phyloP scores from a whole-genome alignment of 2,329 filamentous ascomycete species.

The Penicillium glabrum region DNA sequence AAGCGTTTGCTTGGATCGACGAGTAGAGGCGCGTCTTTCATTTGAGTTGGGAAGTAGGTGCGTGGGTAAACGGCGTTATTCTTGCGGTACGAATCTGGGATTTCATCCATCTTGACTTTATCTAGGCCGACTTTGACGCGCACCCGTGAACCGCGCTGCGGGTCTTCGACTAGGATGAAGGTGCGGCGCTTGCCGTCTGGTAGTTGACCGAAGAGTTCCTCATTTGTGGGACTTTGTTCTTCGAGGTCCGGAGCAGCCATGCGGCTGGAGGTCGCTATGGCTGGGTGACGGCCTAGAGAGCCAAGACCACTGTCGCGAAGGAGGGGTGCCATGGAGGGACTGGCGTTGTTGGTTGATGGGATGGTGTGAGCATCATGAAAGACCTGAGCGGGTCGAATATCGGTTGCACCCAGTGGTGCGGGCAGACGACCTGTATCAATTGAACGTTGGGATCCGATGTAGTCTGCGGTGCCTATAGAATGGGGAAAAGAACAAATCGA shows the following conservation, averaged over 20 bases:
- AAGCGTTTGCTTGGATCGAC: conserved; percentile 69
- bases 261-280: conserved; percentile 34
- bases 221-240: conserved; percentile 44
- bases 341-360: conserved; percentile 53
- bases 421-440: conserved; percentile 53
- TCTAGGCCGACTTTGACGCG: conserved; percentile 92
- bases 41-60: conserved; percentile 88
- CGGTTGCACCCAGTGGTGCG: conserved; percentile 59
- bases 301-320: conserved; percentile 58
- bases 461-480: conserved; percentile 41
- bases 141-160: conserved; percentile 74
- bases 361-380: conserved; percentile 71
- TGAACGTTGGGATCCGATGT: conserved; percentile 58
- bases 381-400: conserved; percentile 71
- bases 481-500: conserved; percentile 19
- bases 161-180: conserved; percentile 94
- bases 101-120: conserved; percentile 89
- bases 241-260: conserved; percentile 24
- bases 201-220: conserved; percentile 80
- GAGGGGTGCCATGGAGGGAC: conserved; percentile 63
- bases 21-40: conserved; percentile 80
- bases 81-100: conserved; percentile 92
- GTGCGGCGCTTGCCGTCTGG: conserved; percentile 91
- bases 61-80: conserved; percentile 86
- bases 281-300: conserved; percentile 33